Conservation (phyloP, 345 rosid species). For the Bretschneidera sinensis region DNA sequence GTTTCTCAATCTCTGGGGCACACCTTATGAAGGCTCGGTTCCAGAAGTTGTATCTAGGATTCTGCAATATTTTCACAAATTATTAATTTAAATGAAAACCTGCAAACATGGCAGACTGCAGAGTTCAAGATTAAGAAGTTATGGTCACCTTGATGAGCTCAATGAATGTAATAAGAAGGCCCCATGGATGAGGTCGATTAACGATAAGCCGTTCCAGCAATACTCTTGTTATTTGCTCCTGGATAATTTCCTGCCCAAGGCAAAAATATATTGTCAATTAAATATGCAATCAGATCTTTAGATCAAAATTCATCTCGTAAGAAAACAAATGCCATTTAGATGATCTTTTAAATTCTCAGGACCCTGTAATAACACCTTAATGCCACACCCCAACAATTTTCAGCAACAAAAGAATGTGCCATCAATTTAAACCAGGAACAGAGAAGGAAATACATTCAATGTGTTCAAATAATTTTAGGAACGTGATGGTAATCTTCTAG, state of each 20-base stretch:
- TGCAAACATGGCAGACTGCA: background rate
- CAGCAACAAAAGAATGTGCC: no score
- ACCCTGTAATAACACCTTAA: background rate
- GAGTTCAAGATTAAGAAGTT: background rate
- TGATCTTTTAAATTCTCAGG: background rate
- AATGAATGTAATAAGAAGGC: constrained; percentile 94
- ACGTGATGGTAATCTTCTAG: background rate
- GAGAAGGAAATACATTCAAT: background rate
- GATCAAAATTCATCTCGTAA: no score
- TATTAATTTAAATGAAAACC: background rate
- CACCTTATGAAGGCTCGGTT: constrained; percentile 69
- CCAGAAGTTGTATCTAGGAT: constrained; percentile 87
- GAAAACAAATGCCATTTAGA: background rate
- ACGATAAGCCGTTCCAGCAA: constrained; percentile 92
- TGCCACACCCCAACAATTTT: background rate
- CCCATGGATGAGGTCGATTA: constrained; percentile 98
- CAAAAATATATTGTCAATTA: background rate
- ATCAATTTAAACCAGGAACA: background rate
- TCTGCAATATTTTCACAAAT: constrained; percentile 30
- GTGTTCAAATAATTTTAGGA: no score
- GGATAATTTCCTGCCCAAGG: constrained; percentile 70
- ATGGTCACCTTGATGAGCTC: constrained; percentile 85
- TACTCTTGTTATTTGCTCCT: constrained; percentile 97
- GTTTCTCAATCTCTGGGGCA: constrained; percentile 88
- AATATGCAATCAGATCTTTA: background rate